These are phyloP conservation scores for Termitomyces sp. DNA, from an alignment of 768 basidiomycete genomes.

Conservation along the genomic window DNA sequence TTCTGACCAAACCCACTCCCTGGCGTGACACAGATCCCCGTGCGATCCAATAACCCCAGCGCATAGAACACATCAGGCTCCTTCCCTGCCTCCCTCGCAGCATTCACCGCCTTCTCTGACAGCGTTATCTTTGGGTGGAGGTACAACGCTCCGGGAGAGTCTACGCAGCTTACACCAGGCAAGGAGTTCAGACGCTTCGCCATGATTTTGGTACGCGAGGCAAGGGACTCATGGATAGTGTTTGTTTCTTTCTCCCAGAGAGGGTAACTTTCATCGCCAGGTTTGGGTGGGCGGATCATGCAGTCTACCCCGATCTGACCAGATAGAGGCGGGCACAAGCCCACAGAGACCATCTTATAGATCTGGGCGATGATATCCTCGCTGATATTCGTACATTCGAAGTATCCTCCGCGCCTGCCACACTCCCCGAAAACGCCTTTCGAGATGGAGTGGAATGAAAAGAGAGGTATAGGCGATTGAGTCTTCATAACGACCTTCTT, in stretches of 20 bases:
- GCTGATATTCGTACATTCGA: constrained; percentile 82
- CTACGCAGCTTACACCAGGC: constrained; percentile 85
- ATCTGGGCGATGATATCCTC: constrained; percentile 77
- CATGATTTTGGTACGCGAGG: constrained; percentile 67
- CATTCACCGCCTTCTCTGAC: constrained; percentile 65
- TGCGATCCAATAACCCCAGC: constrained; percentile 75
- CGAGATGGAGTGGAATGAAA: constrained; percentile 97
- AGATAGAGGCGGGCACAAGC: constrained; percentile 81
- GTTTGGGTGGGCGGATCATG: constrained; percentile 85
- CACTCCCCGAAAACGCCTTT: constrained; percentile 97
- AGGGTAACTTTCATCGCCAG: constrained; percentile 68
- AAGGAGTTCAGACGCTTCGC: constrained; percentile 73
- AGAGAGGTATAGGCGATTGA: constrained; percentile 70
- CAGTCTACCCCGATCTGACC: constrained; percentile 95
- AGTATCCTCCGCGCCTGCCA: constrained; percentile 95
- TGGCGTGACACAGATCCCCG: constrained; percentile 91
- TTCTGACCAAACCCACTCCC: constrained; percentile 94
- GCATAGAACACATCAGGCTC: constrained; percentile 89
- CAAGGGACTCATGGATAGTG: constrained; percentile 70
- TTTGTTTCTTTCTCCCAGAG: constrained; percentile 85
- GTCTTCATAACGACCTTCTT: constrained; percentile 76
- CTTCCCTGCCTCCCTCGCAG: constrained; percentile 67
- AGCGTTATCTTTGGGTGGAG: constrained; percentile 83
- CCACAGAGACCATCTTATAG: constrained; percentile 95
- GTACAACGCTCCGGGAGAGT: constrained; percentile 91